These are phyloP conservation scores for Scutellaria minor DNA, from an alignment of 257 asterid species.

Conservation along the genomic window DNA sequence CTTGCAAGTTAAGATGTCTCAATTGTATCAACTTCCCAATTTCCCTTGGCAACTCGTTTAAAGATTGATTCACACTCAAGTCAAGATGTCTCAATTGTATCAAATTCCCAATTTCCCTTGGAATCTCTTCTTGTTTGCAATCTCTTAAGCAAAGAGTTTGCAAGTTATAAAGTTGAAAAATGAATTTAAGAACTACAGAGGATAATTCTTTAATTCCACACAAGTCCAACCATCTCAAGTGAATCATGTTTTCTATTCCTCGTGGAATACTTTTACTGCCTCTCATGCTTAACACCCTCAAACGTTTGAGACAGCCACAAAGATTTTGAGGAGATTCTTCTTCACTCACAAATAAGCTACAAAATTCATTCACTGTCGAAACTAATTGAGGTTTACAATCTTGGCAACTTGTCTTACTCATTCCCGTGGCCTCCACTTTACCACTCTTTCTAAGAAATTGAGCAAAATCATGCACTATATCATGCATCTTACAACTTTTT, in stretches of 20 bases:
- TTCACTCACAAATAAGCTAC: not conserved
- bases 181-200: too few relatives aligned
- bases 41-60: not conserved
- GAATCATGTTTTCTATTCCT: conserved; percentile 32
- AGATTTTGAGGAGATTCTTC: not conserved
- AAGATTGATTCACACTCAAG: not conserved
- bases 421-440: not conserved
- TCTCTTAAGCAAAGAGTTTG: too few relatives aligned
- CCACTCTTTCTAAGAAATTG: conserved; percentile 7
- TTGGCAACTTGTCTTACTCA: not conserved
- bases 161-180: too few relatives aligned
- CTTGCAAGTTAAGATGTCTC: not conserved
- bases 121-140: not conserved
- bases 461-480: conserved; percentile 39
- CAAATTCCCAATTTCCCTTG: conserved; percentile 4
- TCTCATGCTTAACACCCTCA: not conserved
- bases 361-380: not conserved
- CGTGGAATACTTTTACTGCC: conserved; percentile 26
- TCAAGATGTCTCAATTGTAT: not conserved
- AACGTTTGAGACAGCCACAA: not conserved
- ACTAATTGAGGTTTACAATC: not conserved
- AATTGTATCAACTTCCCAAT: not conserved
- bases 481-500: conserved; percentile 33
- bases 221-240: conserved; percentile 1
- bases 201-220: too few relatives aligned